Evolutionary conservation across 805 yeast species (phyloP).

Genomic region (Candida awuae): DNA sequence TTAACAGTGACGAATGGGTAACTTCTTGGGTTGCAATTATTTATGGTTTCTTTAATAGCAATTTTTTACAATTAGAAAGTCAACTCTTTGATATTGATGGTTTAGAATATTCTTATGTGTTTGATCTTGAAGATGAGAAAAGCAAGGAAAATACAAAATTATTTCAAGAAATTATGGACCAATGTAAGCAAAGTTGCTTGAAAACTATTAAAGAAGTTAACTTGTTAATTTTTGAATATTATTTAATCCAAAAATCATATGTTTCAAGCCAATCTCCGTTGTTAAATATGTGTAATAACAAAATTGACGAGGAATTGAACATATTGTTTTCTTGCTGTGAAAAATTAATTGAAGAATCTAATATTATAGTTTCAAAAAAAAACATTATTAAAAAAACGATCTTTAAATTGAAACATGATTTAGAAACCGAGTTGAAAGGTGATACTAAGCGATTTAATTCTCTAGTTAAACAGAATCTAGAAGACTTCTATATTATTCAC

Average conservation of each 20-base stretch:
- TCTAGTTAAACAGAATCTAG: slow-evolving; percentile 21
- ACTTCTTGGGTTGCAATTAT: slow-evolving; percentile 25
- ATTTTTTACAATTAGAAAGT: slow-evolving; percentile 18
- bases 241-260: slow-evolving; percentile 18
- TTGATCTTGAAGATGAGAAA: slow-evolving; percentile 19
- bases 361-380: slow-evolving; percentile 11
- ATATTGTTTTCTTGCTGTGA: slow-evolving; percentile 14
- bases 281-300: slow-evolving; percentile 16
- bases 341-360: slow-evolving; percentile 4
- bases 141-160: slow-evolving; percentile 17
- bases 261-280: slow-evolving; percentile 13
- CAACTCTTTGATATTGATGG: slow-evolving; percentile 22
- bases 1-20: slow-evolving; percentile 18
- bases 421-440: slow-evolving; percentile 18
- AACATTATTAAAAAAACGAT: slow-evolving; percentile 13
- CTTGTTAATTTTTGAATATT: slow-evolving; percentile 22
- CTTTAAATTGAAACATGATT: slow-evolving; percentile 14
- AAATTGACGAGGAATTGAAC: slow-evolving; percentile 16
- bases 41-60: slow-evolving; percentile 23
- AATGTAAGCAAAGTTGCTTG: slow-evolving; percentile 22
- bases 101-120: slow-evolving; percentile 16
- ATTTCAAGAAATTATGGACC: slow-evolving; percentile 16
- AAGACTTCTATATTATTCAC: slow-evolving; percentile 23
- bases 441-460: slow-evolving; percentile 19
- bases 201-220: slow-evolving; percentile 20